A percentile compares a stretch with the other conserved stretches of the same genome.
These are phyloP conservation scores for Xenosphaeropsis pyriputrescens DNA, from an alignment of 2,329 filamentous ascomycete genomes.

Conservation along the genomic window DNA sequence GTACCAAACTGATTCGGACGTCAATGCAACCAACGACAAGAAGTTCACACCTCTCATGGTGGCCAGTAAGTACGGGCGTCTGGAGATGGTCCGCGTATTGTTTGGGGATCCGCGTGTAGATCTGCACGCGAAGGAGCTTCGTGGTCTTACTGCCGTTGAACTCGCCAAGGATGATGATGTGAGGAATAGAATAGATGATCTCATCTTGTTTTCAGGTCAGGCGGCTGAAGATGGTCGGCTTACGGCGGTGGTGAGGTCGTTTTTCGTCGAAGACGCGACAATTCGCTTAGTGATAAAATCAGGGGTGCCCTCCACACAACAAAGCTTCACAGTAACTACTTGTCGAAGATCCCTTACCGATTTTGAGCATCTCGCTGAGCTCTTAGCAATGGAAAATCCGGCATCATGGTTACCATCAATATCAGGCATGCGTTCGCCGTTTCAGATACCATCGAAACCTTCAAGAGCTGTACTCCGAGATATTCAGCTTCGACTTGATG, in stretches of 20 bases:
- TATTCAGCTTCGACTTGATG: constrained; percentile 73
- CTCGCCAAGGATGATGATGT: constrained; percentile 97
- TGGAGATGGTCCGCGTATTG: constrained; percentile 80
- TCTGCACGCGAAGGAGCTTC: constrained; percentile 64
- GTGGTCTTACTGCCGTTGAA: constrained; percentile 87
- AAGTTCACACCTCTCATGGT: constrained; percentile 95
- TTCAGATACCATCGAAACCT: constrained; percentile 84
- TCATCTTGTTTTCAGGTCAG: constrained; percentile 66
- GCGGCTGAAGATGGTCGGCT: constrained; percentile 64
- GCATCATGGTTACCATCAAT: constrained; percentile 87
- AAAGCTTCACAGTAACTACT: constrained; percentile 86
- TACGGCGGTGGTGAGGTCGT: constrained; percentile 85
- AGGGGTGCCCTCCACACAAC: constrained; percentile 66
- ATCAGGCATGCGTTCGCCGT: constrained; percentile 66
- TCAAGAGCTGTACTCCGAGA: constrained; percentile 78
- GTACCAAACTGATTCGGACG: constrained; percentile 79
- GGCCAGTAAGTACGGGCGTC: constrained; percentile 91
- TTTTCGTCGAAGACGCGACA: constrained; percentile 93
- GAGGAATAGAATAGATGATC: constrained; percentile 87
- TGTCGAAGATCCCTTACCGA: constrained; percentile 77
- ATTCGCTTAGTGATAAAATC: constrained; percentile 90
- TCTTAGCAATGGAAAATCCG: constrained; percentile 78
- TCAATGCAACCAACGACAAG: constrained; percentile 91
- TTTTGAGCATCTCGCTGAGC: constrained; percentile 78
- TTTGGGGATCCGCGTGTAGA: constrained; percentile 85